These are phyloP conservation scores for Talaromyces sp. DNA, from an alignment of 2,329 filamentous ascomycete species.

Conservation along the genomic window DNA sequence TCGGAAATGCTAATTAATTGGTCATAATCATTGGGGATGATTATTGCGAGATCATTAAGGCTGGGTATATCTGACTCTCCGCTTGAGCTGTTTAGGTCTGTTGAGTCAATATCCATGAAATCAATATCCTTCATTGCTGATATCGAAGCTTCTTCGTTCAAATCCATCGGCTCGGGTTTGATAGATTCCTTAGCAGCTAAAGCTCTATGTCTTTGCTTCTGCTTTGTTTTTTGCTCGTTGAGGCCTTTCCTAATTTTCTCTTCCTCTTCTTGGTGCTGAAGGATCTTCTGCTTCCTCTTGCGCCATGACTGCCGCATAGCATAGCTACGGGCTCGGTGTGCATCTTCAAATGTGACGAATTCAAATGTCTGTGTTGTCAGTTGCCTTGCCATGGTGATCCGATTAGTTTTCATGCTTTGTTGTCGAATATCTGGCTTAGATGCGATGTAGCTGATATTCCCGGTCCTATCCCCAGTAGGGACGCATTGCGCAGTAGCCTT, in stretches of 20 bases:
- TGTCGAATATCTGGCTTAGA: background rate
- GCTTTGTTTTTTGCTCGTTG: background rate
- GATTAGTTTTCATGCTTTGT: background rate
- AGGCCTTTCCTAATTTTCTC: background rate
- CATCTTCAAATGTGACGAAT: slow-evolving; percentile 14
- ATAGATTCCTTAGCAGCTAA: background rate
- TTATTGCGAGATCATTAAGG: background rate
- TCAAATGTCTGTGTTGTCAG: background rate
- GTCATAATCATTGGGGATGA: background rate
- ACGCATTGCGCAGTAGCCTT: background rate
- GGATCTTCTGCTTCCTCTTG: slow-evolving; percentile 14
- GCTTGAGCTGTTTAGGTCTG: background rate
- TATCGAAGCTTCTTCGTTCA: background rate
- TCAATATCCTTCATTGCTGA: background rate
- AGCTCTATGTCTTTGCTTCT: background rate
- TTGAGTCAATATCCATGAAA: background rate
- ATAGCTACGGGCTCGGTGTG: slow-evolving; percentile 14
- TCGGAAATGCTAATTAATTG: background rate
- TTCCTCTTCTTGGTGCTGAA: slow-evolving; percentile 3
- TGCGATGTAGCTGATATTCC: background rate
- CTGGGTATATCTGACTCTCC: background rate
- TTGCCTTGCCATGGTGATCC: background rate
- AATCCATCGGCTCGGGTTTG: background rate
- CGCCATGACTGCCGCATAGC: slow-evolving; percentile 16
- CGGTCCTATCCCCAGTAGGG: no score